Evolutionary conservation across 176 grass and related monocot genomes (phyloP), one percentile per base, ranked within the genome.

Genomic region (Rhipidocladum racemiflorum): DNA sequence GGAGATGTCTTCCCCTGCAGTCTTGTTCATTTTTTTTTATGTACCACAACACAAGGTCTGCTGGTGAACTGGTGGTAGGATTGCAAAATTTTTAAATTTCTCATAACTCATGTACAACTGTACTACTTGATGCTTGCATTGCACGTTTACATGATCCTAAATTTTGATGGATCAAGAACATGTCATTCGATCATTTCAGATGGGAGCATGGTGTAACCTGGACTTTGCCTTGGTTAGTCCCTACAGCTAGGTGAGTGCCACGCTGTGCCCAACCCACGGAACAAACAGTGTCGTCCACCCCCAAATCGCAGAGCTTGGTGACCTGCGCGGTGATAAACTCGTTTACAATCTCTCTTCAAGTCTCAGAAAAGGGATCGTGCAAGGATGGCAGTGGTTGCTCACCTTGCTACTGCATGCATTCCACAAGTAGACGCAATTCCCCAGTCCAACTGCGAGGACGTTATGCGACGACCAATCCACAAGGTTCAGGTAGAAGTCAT

Each of bases 401-500:
- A 93, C 97, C 89, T 99, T 99, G 85, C 97, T 99, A 74, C 93
- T 99, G 86, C 97, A 99, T 1, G 97, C 97, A 84, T 99, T 99
- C 97, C 97, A 99, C 39, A 96, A 65, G 70, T 99, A 99, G 27
- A 99, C 93, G 46, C 89, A 96, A 85, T 92, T 96, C 45, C 97
- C 97, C 83, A 99, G 75, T 76, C 93, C 93, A 45, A 99, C 97
- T 2, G 97, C 89, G 12, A 99, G 85, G 25, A 96, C 83, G 81
- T 99, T 99, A 17, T 99, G 91, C n/a, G 97, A 95, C 0, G 97
- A 99, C 93, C 93, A 99, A 85, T 99, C 97, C 13, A 99, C 93
- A 15, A 99, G 97, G 75, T 99, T 99, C 18, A 96, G 83, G 85
- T 99, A 99, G 91, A 99, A 99, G 83, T 99, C 97, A 23, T 99